Evolutionary conservation across 169 alveolate genomes (phyloP).

Genomic region (Eimeria necatrix): DNA sequence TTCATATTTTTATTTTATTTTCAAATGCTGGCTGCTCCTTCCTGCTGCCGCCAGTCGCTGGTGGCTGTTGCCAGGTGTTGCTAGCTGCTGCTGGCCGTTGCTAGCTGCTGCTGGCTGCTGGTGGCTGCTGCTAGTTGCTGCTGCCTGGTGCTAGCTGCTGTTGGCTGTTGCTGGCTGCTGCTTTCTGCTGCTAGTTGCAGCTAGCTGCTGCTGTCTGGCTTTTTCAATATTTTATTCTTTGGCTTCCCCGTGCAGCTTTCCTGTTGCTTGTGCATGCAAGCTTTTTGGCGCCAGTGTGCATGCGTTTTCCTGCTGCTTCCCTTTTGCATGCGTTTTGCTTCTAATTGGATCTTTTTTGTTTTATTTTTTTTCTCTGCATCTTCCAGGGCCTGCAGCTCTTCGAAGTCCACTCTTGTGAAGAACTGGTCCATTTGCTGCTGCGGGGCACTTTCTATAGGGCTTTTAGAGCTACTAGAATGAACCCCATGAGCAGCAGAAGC

Average conservation of each 20-base stretch:
- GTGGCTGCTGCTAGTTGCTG: no score
- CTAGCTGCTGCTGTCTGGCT: background rate
- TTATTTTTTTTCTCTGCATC: background rate
- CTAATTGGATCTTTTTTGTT: background rate
- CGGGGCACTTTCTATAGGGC: conserved; percentile 89
- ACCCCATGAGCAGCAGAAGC: conserved; percentile 89
- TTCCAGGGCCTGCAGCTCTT: conserved; percentile 85
- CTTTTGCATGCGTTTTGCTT: background rate
- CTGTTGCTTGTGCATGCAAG: no score
- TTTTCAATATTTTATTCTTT: background rate
- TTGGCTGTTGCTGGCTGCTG: no score
- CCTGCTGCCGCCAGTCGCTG: no score
- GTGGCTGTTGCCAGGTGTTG: no score
- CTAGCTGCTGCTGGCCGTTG: no score
- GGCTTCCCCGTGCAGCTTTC: background rate
- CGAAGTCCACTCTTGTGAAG: conserved; percentile 84
- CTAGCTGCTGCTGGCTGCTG: no score
- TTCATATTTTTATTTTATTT: no score
- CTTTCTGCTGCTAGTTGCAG: background rate
- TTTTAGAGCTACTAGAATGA: conserved; percentile 88
- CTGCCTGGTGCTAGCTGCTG: no score
- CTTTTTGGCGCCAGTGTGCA: background rate
- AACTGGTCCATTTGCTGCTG: conserved; percentile 86
- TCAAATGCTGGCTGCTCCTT: no score
- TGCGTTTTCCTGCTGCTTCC: background rate